Conservation (phyloP, 2,329 filamentous ascomycete species). For the Hortaea werneckii region DNA sequence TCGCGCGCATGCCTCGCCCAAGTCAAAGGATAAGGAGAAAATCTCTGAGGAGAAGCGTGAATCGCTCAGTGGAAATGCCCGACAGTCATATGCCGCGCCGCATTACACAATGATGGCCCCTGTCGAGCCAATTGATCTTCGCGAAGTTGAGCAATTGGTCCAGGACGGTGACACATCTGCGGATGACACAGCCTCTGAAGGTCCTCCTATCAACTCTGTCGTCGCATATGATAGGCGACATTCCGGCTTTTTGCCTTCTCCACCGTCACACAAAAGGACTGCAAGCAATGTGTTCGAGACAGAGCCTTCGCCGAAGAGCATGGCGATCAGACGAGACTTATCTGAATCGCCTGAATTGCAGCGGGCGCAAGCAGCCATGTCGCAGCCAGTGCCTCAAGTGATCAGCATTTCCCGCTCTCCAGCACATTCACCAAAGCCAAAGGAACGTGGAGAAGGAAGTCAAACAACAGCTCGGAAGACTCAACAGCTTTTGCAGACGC, state of each 20-base stretch:
- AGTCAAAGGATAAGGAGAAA: slow-evolving; percentile 21
- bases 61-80: slow-evolving; percentile 1
- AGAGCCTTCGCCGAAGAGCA: slow-evolving; percentile 8
- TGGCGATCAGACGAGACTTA: slow-evolving; percentile 12
- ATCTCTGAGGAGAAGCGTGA: slow-evolving; percentile 12
- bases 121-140: slow-evolving; percentile 33
- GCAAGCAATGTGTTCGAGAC: too few relatives aligned
- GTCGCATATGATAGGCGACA: slow-evolving; percentile 20
- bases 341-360: slow-evolving; percentile 17
- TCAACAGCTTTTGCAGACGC: neutral
- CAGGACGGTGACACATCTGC: slow-evolving; percentile 27
- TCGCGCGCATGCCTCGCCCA: slow-evolving; percentile 32
- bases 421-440: neutral
- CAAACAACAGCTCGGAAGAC: neutral
- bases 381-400: slow-evolving; percentile 12
- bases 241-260: slow-evolving; percentile 18
- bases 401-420: slow-evolving; percentile 11
- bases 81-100: slow-evolving; percentile 22
- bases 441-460: neutral
- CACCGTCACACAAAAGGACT: slow-evolving; percentile 1
- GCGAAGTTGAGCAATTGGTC: slow-evolving; percentile 38
- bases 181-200: slow-evolving; percentile 12
- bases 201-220: slow-evolving; percentile 2
- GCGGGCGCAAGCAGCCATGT: slow-evolving; percentile 11
- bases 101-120: slow-evolving; percentile 50